phyloP scores from a whole-genome alignment of 169 alveolate species.

The Eimeria brunetti region DNA sequence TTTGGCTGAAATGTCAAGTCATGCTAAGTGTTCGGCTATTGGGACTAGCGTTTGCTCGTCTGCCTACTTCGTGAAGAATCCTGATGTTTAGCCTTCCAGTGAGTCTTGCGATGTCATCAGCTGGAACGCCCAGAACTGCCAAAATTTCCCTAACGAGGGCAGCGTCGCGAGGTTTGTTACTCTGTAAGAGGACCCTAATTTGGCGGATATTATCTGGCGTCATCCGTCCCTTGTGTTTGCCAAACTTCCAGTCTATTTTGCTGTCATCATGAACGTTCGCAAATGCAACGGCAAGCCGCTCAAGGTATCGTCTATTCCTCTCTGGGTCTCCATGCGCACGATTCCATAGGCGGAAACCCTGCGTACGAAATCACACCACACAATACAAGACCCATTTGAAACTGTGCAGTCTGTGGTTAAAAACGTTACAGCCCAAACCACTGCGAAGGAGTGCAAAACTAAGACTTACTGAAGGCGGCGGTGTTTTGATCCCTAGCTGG shows the following conservation, averaged over 20 bases:
- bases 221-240: constrained; percentile 32
- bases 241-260: constrained; percentile 28
- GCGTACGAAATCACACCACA: not conserved
- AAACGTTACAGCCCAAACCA: not conserved
- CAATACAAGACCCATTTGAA: not conserved
- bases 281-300: constrained; percentile 53
- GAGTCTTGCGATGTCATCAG: constrained; percentile 33
- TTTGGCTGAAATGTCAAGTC: not conserved
- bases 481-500: constrained; percentile 34
- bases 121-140: constrained; percentile 35
- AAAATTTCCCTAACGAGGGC: constrained; percentile 59
- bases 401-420: not conserved
- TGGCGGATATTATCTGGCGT: constrained; percentile 23
- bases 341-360: constrained; percentile 72
- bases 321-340: constrained; percentile 73
- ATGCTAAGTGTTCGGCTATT: no score
- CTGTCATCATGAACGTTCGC: constrained; percentile 25
- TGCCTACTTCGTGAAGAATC: constrained; percentile 31
- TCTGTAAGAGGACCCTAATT: constrained; percentile 16
- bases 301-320: constrained; percentile 34
- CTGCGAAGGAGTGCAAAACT: not conserved
- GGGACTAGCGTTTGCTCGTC: not conserved
- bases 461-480: constrained; percentile 34
- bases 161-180: constrained; percentile 41
- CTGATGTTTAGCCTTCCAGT: constrained; percentile 51